Evolutionary conservation across 2,329 filamentous ascomycete genomes (phyloP), one percentile per base, ranked within the genome.

Genomic region (Didymella segeticola): DNA sequence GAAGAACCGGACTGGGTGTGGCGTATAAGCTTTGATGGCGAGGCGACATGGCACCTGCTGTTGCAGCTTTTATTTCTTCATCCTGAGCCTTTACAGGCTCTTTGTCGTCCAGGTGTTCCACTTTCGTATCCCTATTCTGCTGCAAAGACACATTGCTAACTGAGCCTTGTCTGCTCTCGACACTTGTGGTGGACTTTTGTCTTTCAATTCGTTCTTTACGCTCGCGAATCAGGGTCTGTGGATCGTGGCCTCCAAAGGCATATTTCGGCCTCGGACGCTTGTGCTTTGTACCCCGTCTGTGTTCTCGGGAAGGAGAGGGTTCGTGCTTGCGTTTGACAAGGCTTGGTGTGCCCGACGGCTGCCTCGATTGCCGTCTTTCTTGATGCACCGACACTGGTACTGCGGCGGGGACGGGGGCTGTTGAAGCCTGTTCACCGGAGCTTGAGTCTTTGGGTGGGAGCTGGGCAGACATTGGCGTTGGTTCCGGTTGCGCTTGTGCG

Each of bases 201-300:
- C 57, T 46, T 27, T 63, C 58, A 9, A 15, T 25, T 9, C 49
- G 19, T 37, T 37, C 34, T 14, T 23, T 20, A 20, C 34, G 34
- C 20, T 37, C 19, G 3, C 34, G 34, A 14, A 37, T 37, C 34
- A 37, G 11, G 4, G 34, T 37, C 20, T 37, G 5, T 5, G 20
- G 19, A 23, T 37, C 15, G 7, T 26, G 23, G 37, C 10, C 12
- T 17, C 22, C 50, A 43, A 8, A 53, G 53, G 23, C 52, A 25
- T 63, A 47, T 26, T 70, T 72, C 20, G 71, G 62, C 47, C 34
- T 72, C 20, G 71, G 62, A 49, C 34, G 63, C 56, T 56, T 73
- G 69, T 14, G 53, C 36, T 4, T 58, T 49, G 29, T 5, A 23
- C 22, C 12, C 38, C 60, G 65, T 30, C 31, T 61, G 11, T 36